Base-by-base conservation (phyloP, 495 filamentous ascomycete species). In the Penicillium steckii region DNA sequence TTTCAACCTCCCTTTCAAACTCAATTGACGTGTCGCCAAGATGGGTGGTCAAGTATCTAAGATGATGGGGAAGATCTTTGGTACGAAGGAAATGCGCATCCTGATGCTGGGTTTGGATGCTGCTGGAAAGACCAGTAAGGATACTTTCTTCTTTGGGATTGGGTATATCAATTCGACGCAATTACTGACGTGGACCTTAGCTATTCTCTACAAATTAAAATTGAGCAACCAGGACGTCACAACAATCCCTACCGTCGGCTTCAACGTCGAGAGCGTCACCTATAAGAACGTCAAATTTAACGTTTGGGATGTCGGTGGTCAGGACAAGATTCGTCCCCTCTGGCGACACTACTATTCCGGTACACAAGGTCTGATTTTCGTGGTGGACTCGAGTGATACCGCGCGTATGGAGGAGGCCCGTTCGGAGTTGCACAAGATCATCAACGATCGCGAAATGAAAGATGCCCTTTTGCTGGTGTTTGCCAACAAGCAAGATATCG, bases 271-370 rank as follows among this genome's bases (percentile, higher is more conserved):
- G 78, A 95, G 90, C n/a, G 90, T 98, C 51, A 95, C 91, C 45
- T 95, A 96, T 76, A 96, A 96, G 80, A 98, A 98, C 66, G 90
- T 96, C 68, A 96, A 97, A 70, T 98, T 98, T 80, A 97, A 96
- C 62, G 91, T 98, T 50, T 98, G 94, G 94, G 94, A 98, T 78
- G 94, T 98, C 26, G 94, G 94, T 70, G 94, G 94, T 60, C 94
- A 98, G 80, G 94, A 98, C 83, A 97, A 97, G 84, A 98, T 98
- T 60, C 82, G 94, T 44, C 94, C 94, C 41, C 74, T 98, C 40
- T 98, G 94, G 94, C 85, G 94, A 73, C 94, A 98, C 75, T 98
- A 98, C 79, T 97, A 96, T 66, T 95, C 90, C 60, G 93, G 91
- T 46, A 97, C 94, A 46, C 94, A 98, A 80, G 94, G 91, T 33